Evolutionary conservation across 1,284 basidiomycete genomes (phyloP), one percentile per base, ranked within the genome.

Genomic region (Ganoderma resinaceum): DNA sequence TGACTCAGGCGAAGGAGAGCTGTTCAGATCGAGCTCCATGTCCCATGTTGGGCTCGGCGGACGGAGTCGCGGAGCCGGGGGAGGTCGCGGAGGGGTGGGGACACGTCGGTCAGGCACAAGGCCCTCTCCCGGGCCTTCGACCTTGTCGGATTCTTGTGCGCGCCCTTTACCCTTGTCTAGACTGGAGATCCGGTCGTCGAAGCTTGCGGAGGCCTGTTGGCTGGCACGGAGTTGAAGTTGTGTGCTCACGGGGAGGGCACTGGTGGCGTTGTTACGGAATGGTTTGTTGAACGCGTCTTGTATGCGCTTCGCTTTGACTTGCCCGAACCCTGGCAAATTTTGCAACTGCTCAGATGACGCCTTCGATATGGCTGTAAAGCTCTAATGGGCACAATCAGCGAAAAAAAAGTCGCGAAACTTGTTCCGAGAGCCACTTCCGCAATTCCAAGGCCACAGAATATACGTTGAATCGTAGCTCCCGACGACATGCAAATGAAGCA

Each of bases 301-400:
- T 59, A 94, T 85, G 68, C 93, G 87, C 75, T 91, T 93, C 42
- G 97, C 96, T 81, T 99, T 99, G 66, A 96, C 91, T 72, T 95
- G 94, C 2, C 98, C 98, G 66, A 99, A 93, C 0, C 98, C 98
- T 4, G 98, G 97, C 55, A 98, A 90, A 64, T 89, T 89, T 62
- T 90, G 87, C 1, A 99, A 82, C 70, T 92, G 89, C 62, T 95
- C 93, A 1, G 91, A 81, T 0, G 90, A 88, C 1, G 94, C 91
- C 63, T 83, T 86, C 5, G 92, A 87, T 57, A 97, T 93, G 67
- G 91, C 89, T 4, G 91, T 88, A 73, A 99, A 94, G 72, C 94
- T 95, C 96, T 97, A 74, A 29, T 55, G 14, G 52, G 52, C 14
- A 7, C 1, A 5, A 16, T 55, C 52, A 55, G 52, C 18, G 26